Evolutionary conservation across 306 rosid species (phyloP), one percentile per base, ranked within the genome.

Genomic region (Quercus robur): DNA sequence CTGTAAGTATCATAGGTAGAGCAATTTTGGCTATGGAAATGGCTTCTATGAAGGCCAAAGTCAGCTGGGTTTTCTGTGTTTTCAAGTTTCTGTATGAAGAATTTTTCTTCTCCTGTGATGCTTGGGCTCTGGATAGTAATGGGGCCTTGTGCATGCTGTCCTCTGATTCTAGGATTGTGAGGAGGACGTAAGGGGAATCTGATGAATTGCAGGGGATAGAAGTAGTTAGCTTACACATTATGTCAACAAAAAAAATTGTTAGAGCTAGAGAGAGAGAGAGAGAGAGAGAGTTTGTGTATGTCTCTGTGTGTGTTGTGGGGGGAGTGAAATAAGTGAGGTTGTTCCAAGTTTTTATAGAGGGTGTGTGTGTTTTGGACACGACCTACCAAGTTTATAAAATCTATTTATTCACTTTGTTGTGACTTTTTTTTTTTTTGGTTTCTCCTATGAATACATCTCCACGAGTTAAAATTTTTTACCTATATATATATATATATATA

Each of bases 1-100:
- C 91, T 0, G 97, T 94, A 23, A 94, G 84, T n/a, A 94, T 86
- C 92, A 92, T 92, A 2, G 98, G 98, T 21, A 94, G 52, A 33
- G 94, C 97, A 14, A 94, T 90, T 23, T 84, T 82, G 59, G 84
- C 73, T 15, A 90, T 83, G 70, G 93, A 84, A 6, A 75, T 30
- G 21, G 82, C 77, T 81, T 94, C 98, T 28, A 64, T 62, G 5
- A 89, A 1, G 23, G 85, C 72, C 3, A 66, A 23, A 6, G 90
- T 56, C n/a, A 86, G 12, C 78, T 83, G 87, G 75, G 82, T 12
- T 70, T 76, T 78, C 41, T 78, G 58, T 20, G 52, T 25, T 54
- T 68, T 73, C 33, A 23, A 21, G 77, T 79, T 28, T 71, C 8
- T 9, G 35, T 38, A 55, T 15, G 2, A 44, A 18, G 55, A 30